Percentiles rank a stretch among this genome's conserved stretches.
phyloP scores from a whole-genome alignment of 495 filamentous ascomycete species.

The Penicillium longicatenatum region DNA sequence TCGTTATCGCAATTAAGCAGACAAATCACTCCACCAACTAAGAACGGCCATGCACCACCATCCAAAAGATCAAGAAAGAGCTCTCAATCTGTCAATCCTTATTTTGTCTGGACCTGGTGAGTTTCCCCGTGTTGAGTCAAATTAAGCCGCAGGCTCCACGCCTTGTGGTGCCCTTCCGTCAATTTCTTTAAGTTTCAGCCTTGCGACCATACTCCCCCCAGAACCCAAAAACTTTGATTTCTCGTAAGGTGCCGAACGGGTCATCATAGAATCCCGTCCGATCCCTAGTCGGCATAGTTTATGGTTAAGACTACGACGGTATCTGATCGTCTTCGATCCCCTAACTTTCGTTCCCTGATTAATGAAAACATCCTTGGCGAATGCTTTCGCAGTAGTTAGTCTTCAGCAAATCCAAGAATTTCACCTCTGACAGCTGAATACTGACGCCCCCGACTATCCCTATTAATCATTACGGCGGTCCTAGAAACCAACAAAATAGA shows the following conservation, averaged over 20 bases:
- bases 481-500: slow-evolving; percentile 70
- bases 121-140: slow-evolving; percentile 71
- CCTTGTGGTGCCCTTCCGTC: slow-evolving; percentile 64
- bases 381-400: slow-evolving; percentile 73
- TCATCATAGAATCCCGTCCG: slow-evolving; percentile 69
- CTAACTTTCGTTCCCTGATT: slow-evolving; percentile 77
- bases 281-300: slow-evolving; percentile 76
- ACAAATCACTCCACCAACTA: slow-evolving; percentile 72
- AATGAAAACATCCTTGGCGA: slow-evolving; percentile 76
- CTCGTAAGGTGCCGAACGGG: slow-evolving; percentile 71
- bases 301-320: slow-evolving; percentile 77
- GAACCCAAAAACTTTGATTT: slow-evolving; percentile 78
- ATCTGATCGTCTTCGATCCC: slow-evolving; percentile 76
- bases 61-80: slow-evolving; percentile 62
- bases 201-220: slow-evolving; percentile 74
- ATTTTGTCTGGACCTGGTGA: slow-evolving; percentile 68
- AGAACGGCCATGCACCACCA: slow-evolving; percentile 69
- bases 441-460: slow-evolving; percentile 67
- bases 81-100: slow-evolving; percentile 56
- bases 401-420: slow-evolving; percentile 65
- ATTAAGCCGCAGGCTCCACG: slow-evolving; percentile 69
- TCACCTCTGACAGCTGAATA: slow-evolving; percentile 74
- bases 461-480: slow-evolving; percentile 72
- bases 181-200: slow-evolving; percentile 73
- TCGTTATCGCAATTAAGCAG: slow-evolving; percentile 77